A percentile compares a stretch with the other conserved stretches of the same genome.
Evolutionary conservation across 1,284 basidiomycete species (phyloP).

Genomic region (Phlebopus sp.): DNA sequence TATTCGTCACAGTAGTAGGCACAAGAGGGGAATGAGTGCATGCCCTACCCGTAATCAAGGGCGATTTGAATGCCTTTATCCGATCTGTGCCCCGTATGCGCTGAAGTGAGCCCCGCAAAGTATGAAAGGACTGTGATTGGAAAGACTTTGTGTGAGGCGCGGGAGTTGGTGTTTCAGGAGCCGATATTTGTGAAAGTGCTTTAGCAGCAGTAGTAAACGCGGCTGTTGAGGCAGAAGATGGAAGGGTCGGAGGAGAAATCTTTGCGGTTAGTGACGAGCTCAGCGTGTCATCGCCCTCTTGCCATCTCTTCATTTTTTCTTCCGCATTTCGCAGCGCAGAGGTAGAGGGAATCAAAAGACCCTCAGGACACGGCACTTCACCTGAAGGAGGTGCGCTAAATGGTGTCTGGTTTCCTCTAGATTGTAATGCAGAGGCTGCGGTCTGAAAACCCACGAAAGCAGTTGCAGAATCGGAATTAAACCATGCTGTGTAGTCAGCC

Average conservation of each 20-base stretch:
- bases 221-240: conserved; percentile 33
- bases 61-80: conserved; percentile 57
- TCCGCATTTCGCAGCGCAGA: conserved; percentile 56
- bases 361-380: conserved; percentile 19
- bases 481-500: conserved; percentile 56
- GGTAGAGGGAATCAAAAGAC: conserved; percentile 51
- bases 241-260: conserved; percentile 8
- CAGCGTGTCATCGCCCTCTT: conserved; percentile 39
- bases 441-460: conserved; percentile 39
- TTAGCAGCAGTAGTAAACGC: conserved; percentile 45
- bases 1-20: conserved; percentile 7
- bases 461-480: conserved; percentile 37
- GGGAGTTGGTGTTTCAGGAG: conserved; percentile 39
- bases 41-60: conserved; percentile 33
- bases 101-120: conserved; percentile 4
- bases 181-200: conserved; percentile 18
- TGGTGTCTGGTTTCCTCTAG: neutral
- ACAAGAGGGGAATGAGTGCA: conserved; percentile 14
- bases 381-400: conserved; percentile 19
- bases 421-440: conserved; percentile 16
- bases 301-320: conserved; percentile 54
- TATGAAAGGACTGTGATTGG: neutral
- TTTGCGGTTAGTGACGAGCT: conserved; percentile 11
- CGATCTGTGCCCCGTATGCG: conserved; percentile 24
- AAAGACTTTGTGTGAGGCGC: conserved; percentile 12